phyloP scores from a whole-genome alignment of 179 eudicot genomes.

The Heliamphora pulchella region DNA sequence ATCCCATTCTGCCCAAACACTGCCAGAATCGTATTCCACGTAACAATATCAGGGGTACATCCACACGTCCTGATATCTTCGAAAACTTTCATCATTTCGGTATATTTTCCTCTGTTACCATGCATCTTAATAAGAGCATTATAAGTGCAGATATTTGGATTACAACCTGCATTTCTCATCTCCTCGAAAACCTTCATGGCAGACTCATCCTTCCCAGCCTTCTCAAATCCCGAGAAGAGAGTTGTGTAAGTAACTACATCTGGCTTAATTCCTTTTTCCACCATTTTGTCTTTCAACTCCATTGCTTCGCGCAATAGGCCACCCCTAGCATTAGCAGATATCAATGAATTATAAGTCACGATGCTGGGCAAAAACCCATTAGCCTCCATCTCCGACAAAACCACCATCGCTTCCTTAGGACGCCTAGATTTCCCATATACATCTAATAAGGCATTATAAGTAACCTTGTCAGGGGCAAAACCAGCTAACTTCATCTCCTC shows the following conservation, averaged over 20 bases:
- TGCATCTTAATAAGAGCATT: conserved; percentile 84
- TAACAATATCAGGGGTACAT: conserved; percentile 74
- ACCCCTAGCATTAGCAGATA: conserved; percentile 74
- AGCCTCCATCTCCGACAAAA: conserved; percentile 65
- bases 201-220: conserved; percentile 80
- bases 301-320: conserved; percentile 71
- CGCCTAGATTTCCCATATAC: conserved; percentile 84
- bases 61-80: conserved; percentile 65
- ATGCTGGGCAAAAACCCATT: conserved; percentile 60
- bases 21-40: conserved; percentile 85
- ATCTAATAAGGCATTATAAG: conserved; percentile 82
- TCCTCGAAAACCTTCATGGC: conserved; percentile 86
- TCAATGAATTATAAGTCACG: conserved; percentile 74
- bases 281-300: conserved; percentile 65
- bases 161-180: conserved; percentile 69
- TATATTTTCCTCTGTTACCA: conserved; percentile 66
- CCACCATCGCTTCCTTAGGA: conserved; percentile 72
- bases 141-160: conserved; percentile 77
- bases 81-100: conserved; percentile 79
- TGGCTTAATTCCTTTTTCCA: conserved; percentile 65
- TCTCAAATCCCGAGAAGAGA: conserved; percentile 85
- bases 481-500: conserved; percentile 81
- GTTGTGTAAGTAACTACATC: conserved; percentile 86
- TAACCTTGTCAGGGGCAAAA: conserved; percentile 70
- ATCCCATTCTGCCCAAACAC: conserved; percentile 89